A percentile compares a stretch with the other conserved stretches of the same genome.
phyloP scores from a whole-genome alignment of 1,284 basidiomycete genomes.

The Cerrena zonata region DNA sequence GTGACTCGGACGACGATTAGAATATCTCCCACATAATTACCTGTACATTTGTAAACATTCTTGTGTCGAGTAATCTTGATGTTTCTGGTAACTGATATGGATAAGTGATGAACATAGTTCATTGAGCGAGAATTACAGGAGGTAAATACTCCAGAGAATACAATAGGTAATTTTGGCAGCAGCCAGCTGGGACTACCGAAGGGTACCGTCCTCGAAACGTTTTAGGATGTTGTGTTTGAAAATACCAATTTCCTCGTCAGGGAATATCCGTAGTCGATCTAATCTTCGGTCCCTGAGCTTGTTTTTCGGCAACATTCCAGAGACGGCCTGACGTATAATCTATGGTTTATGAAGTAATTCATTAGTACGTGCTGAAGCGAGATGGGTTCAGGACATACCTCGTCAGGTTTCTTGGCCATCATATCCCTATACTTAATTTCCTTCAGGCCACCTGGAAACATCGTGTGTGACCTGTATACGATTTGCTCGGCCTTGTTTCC shows the following conservation, averaged over 20 bases:
- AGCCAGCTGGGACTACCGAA: conserved; percentile 25
- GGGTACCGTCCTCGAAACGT: conserved; percentile 71
- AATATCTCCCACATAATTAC: background rate
- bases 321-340: conserved; percentile 93
- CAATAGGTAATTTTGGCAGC: conserved; percentile 7
- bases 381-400: conserved; percentile 52
- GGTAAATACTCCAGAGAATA: background rate
- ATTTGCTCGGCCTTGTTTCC: conserved; percentile 87
- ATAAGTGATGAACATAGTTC: no score
- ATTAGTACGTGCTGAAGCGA: background rate
- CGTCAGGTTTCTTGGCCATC: conserved; percentile 83
- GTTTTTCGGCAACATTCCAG: conserved; percentile 96
- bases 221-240: conserved; percentile 64
- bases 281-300: conserved; percentile 81
- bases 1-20: conserved; percentile 4
- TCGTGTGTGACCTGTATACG: conserved; percentile 84
- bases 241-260: conserved; percentile 66
- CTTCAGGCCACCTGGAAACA: conserved; percentile 92
- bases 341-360: conserved; percentile 27
- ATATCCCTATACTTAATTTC: conserved; percentile 80
- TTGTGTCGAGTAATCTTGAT: background rate
- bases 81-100: no score
- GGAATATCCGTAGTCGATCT: conserved; percentile 81
- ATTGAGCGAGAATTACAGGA: conserved; percentile 3
- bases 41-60: no score